Base-by-base conservation (phyloP, 2,329 filamentous ascomycete genomes). In the Ilyonectria robusta region DNA sequence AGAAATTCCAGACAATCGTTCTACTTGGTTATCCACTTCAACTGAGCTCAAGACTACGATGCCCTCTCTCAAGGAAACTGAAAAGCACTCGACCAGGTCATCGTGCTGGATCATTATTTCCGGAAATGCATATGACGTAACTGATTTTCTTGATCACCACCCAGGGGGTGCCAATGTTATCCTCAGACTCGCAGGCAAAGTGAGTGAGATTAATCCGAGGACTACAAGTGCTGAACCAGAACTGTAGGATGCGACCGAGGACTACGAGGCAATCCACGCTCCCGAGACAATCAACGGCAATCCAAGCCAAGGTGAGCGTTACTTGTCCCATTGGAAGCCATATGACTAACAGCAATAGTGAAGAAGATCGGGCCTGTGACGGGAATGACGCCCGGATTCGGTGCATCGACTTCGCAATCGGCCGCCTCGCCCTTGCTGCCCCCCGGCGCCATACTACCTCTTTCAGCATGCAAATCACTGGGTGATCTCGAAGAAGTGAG, bases 121-220 rank as follows among this genome's bases (percentile, higher is more conserved):
- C 79, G 92, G 91, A 73, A 89, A 93, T 71, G 94, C 97, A 71
- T 97, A 94, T 86, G 94, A 97, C 84, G 87, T 97, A 70, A 96
- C 94, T 55, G 88, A 91, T 58, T 97, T 97, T 78, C 79, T 97
- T 66, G 89, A 93, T 53, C 89, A 93, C 69, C 94, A 97, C 78
- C 94, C 94, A 17, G 94, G 94, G 71, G 94, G 94, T 63, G 11
- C 60, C 1, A 35, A 50, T 40, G 26, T 44, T 13, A 56, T 62
- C 57, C 42, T 62, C 13, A 29, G 21, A 2, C 15, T 19, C 15
- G 60, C 60, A 13, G 60, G 60, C 21, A 56, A 37, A n/a, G 59
- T 47, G 26, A 23, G 7, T 6, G 15, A 40, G 6, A n/a, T n/a
- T 15, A 9, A 15, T 21, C 15, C 19, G 2, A 4, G 1, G 4